Evolutionary conservation across 2,329 filamentous ascomycete genomes (phyloP).

Genomic region (Botrytis squamosa): DNA sequence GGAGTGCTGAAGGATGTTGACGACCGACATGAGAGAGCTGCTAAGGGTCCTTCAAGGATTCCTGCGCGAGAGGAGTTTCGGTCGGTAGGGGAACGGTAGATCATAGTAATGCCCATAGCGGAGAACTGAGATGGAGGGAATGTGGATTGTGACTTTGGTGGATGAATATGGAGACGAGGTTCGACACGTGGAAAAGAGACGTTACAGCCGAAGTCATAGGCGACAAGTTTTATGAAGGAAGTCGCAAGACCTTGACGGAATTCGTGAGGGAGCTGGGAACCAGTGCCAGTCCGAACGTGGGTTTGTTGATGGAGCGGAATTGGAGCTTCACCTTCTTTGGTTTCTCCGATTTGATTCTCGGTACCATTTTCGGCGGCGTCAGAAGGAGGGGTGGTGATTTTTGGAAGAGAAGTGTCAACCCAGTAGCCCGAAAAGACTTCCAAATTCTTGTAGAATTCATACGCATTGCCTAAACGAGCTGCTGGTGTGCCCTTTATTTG

Average conservation of each 20-base stretch:
- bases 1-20: constrained; percentile 52
- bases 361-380: constrained; percentile 7
- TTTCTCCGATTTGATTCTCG: constrained; percentile 22
- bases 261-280: constrained; percentile 57
- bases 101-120: constrained; percentile 53
- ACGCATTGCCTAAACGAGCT: constrained; percentile 59
- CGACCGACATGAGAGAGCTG: constrained; percentile 57
- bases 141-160: constrained; percentile 36
- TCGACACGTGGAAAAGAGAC: constrained; percentile 56
- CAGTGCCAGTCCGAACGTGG: constrained; percentile 47
- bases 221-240: constrained; percentile 62
- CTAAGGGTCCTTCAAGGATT: constrained; percentile 60
- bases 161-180: constrained; percentile 54
- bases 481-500: constrained; percentile 53
- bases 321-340: constrained; percentile 23
- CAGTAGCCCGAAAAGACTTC: constrained; percentile 59
- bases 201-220: constrained; percentile 66
- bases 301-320: constrained; percentile 28
- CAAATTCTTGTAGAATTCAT: constrained; percentile 64
- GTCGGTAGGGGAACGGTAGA: constrained; percentile 60
- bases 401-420: constrained; percentile 55
- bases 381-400: constrained; percentile 27
- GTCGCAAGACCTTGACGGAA: constrained; percentile 56
- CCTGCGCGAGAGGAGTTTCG: constrained; percentile 59
- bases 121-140: constrained; percentile 52